Base-by-base conservation (phyloP, 768 basidiomycete genomes). In the Leccinum longicurvipes region DNA sequence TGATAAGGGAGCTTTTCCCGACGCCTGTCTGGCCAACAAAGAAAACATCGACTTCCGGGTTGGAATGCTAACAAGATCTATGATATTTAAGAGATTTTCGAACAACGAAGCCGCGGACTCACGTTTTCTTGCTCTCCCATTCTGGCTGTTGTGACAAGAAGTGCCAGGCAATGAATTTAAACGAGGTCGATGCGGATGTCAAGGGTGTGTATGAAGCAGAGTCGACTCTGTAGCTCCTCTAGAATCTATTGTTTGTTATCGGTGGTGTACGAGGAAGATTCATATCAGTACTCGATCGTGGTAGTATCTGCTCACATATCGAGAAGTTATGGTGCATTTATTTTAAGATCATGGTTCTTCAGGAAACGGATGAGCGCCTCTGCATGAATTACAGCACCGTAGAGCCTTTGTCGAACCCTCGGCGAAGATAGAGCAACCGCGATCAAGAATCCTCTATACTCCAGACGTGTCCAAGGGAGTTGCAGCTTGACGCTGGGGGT, bases 1-100 rank as follows among this genome's bases (percentile, higher is more conserved):
- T 67, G 50, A 64, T 55, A 23, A 67, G 47, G 1, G 67, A 39
- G 47, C 67, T 67, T 46, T 67, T 67, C 5, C 66, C 66, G 34
- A 64, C 58, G 2, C 66, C 66, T 34, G 66, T 67, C 45, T 62
- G 62, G 24, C 66, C 66, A 28, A 58, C 67, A 17, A 67, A 60
- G 15, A 67, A 32, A 44, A 67, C 52, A 15, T 67, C 60, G 47
- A 56, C 50, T 49, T 57, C 51, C 25, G 23, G 10, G 15, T 9
- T 51, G 27, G 42, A 24, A 45, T 6, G 28, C 67, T 66, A 52
- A 11, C 41, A 34, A 6, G 8, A 42, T n/a, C 21, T 28, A 52
- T 5, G 24, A 46, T 15, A 54, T 54, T 67, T 31, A 57, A 24
- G 19, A 41, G 2, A 23, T 23, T 34, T 25, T 51, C 47, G 4